Evolutionary conservation across 305 asterid species (phyloP).

Genomic region (Fraxinus dipetala): DNA sequence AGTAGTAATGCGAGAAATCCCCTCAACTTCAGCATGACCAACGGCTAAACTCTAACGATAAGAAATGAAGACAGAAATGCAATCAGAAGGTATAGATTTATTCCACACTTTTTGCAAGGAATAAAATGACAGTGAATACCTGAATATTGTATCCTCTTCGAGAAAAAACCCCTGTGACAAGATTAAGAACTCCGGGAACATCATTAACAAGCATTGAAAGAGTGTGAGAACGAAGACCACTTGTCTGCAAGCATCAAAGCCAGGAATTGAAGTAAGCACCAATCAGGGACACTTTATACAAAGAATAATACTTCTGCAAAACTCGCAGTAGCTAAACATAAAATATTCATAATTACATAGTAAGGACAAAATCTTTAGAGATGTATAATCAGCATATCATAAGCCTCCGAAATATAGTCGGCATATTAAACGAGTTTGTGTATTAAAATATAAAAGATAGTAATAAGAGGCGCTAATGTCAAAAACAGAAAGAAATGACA

Average conservation of each 20-base stretch:
- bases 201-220: constrained; percentile 91
- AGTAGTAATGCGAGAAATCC: constrained; percentile 88
- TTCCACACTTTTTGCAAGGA: constrained; percentile 14
- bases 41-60: constrained; percentile 86
- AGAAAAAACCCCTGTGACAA: constrained; percentile 87
- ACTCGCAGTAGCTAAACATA: neutral
- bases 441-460: constrained; percentile 12
- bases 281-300: constrained; percentile 4
- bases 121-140: constrained; percentile 34
- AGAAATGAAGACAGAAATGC: constrained; percentile 21
- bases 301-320: constrained; percentile 7
- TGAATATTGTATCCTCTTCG: constrained; percentile 97
- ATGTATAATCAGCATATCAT: constrained; percentile 11
- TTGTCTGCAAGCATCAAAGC: constrained; percentile 53
- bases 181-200: constrained; percentile 94
- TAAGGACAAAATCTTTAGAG: constrained; percentile 2
- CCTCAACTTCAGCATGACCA: constrained; percentile 95
- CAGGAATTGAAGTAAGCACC: constrained; percentile 27
- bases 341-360: constrained; percentile 10
- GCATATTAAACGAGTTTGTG: neutral
- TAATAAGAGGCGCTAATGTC: constrained; percentile 8
- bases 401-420: constrained; percentile 13
- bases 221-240: constrained; percentile 93
- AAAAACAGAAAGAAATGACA: neutral
- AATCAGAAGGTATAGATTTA: constrained; percentile 2